phyloP scores from a whole-genome alignment of 1,284 basidiomycete species.

The Malassezia nana region DNA sequence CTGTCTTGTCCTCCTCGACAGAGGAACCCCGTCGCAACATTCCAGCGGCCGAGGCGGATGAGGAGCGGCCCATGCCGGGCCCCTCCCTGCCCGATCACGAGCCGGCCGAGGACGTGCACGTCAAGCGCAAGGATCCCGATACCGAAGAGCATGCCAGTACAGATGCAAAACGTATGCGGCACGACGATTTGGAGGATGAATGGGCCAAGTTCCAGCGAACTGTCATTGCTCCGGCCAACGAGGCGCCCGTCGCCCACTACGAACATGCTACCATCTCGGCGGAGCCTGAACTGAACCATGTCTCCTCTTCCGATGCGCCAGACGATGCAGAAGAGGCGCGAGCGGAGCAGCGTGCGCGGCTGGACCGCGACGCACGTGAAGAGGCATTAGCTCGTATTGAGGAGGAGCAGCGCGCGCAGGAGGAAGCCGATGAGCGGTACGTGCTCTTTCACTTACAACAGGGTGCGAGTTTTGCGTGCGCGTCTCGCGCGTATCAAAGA shows the following conservation, averaged over 20 bases:
- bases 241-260: neutral
- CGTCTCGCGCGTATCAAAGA: slow-evolving; percentile 12
- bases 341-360: slow-evolving; percentile 13
- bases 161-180: slow-evolving; percentile 6
- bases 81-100: neutral
- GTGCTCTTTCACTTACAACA: slow-evolving; percentile 2
- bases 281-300: slow-evolving; percentile 21
- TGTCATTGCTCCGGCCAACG: neutral
- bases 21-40: no score
- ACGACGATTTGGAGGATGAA: slow-evolving; percentile 22
- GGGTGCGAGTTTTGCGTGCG: slow-evolving; percentile 3
- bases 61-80: no score
- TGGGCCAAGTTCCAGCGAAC: slow-evolving; percentile 36
- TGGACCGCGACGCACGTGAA: slow-evolving; percentile 30
- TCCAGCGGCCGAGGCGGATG: no score
- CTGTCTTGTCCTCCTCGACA: no score
- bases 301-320: neutral
- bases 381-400: slow-evolving; percentile 33
- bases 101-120: neutral
- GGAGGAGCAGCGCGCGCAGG: slow-evolving; percentile 33
- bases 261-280: slow-evolving; percentile 28
- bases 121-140: slow-evolving; percentile 9
- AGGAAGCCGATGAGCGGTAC: slow-evolving; percentile 35
- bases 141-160: neutral
- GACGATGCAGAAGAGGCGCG: slow-evolving; percentile 2